Percentiles rank a stretch among this genome's conserved stretches.
Evolutionary conservation across 2,329 filamentous ascomycete species (phyloP).

Genomic region (Leptographium galeiforme): DNA sequence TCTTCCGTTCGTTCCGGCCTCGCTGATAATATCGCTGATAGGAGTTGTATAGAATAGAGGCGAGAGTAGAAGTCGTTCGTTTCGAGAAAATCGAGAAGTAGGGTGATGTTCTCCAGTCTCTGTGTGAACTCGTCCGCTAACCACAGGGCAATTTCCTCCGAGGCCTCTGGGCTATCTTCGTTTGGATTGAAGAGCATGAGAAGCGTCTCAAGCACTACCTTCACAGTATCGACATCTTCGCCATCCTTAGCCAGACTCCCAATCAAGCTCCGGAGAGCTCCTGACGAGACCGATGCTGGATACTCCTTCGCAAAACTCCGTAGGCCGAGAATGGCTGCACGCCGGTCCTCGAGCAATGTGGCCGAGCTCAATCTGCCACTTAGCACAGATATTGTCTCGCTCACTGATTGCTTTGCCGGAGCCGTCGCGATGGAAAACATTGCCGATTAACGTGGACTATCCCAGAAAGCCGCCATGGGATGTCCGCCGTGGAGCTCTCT

Average conservation of each 20-base stretch:
- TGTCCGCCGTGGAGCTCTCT: no score
- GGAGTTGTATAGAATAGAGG: conserved; percentile 79
- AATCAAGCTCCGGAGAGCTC: conserved; percentile 80
- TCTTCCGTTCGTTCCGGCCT: conserved; percentile 88
- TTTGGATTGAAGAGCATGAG: conserved; percentile 77
- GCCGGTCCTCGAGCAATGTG: conserved; percentile 84
- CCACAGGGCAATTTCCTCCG: conserved; percentile 92
- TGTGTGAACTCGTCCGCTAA: conserved; percentile 96
- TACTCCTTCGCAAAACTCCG: conserved; percentile 95
- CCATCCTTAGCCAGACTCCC: conserved; percentile 72
- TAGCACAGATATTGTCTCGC: conserved; percentile 83
- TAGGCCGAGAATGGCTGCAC: conserved; percentile 82
- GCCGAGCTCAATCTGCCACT: conserved; percentile 79
- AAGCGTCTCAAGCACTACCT: conserved; percentile 87
- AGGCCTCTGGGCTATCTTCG: conserved; percentile 70
- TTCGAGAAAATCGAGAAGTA: conserved; percentile 81
- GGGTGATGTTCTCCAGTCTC: conserved; percentile 88
- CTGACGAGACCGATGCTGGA: conserved; percentile 88
- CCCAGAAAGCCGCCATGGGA: not conserved
- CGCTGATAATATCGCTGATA: conserved; percentile 73
- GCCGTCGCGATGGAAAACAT: conserved; percentile 56
- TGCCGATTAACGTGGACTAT: not conserved
- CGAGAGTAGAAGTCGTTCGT: conserved; percentile 79
- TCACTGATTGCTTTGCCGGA: conserved; percentile 89
- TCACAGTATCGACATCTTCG: conserved; percentile 92